phyloP scores from a whole-genome alignment of 768 basidiomycete genomes.

The Lentinula guzmanii region DNA sequence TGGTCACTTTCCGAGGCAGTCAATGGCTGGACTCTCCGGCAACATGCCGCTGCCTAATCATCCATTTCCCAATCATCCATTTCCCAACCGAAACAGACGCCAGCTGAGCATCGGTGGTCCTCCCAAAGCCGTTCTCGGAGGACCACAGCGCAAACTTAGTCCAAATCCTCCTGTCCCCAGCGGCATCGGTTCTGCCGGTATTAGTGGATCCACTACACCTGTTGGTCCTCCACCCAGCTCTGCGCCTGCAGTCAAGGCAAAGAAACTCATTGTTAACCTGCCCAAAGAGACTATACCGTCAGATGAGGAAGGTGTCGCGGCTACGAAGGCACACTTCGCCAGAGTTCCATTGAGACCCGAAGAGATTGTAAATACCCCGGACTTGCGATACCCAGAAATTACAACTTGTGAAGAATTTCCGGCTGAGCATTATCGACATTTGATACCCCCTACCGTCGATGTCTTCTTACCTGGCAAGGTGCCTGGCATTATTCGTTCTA shows the following conservation, averaged over 20 bases:
- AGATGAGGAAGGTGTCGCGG: conserved; percentile 31
- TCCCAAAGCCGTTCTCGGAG: conserved; percentile 82
- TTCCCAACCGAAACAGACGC: conserved; percentile 57
- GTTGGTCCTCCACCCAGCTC: conserved; percentile 4
- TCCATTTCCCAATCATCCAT: conserved; percentile 54
- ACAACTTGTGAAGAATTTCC: conserved; percentile 54
- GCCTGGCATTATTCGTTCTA: conserved; percentile 12
- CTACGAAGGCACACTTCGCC: conserved; percentile 51
- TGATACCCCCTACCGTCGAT: conserved; percentile 64
- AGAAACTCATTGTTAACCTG: conserved; percentile 66
- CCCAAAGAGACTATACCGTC: conserved; percentile 57
- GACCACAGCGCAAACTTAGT: conserved; percentile 71
- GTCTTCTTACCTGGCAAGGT: conserved; percentile 84
- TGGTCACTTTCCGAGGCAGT: conserved; percentile 49
- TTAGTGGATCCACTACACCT: conserved; percentile 19
- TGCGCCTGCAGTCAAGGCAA: conserved; percentile 37
- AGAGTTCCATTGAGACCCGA: conserved; percentile 44
- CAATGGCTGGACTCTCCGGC: conserved; percentile 30
- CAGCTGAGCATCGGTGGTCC: conserved; percentile 79
- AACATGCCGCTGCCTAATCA: conserved; percentile 17
- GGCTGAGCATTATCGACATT: conserved; percentile 51
- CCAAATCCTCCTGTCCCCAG: conserved; percentile 38
- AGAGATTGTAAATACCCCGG: conserved; percentile 15
- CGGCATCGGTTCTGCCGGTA: not conserved
- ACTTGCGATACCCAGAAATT: conserved; percentile 24